Percentiles rank a stretch among this genome's conserved stretches.
These are phyloP conservation scores for Melampsora americana DNA, from an alignment of 1,284 basidiomycete genomes.

Conservation along the genomic window DNA sequence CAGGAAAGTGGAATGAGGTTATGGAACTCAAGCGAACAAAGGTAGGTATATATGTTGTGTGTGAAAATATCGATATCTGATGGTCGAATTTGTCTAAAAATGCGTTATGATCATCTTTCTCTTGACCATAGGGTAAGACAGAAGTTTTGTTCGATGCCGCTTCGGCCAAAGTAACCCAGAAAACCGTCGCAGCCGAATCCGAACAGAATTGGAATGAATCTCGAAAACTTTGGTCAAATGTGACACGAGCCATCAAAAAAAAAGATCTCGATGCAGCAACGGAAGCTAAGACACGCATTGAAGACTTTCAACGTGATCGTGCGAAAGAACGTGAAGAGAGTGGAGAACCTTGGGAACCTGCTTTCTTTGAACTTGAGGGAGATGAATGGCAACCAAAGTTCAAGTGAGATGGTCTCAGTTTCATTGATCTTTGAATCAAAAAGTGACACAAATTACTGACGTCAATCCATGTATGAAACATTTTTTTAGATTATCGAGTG, in stretches of 20 bases:
- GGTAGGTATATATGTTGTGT: constrained; percentile 55
- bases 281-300: constrained; percentile 80
- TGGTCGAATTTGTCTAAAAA: background rate
- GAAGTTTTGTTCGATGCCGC: constrained; percentile 77
- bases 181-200: constrained; percentile 75
- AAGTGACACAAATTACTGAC: background rate
- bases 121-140: constrained; percentile 54
- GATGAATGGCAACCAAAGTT: constrained; percentile 79
- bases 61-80: background rate
- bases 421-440: background rate
- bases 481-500: constrained; percentile 16
- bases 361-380: constrained; percentile 73
- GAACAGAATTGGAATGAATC: constrained; percentile 91
- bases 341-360: constrained; percentile 65
- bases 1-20: constrained; percentile 82
- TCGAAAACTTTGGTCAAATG: constrained; percentile 73
- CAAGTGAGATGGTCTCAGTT: constrained; percentile 44
- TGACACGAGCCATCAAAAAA: constrained; percentile 79
- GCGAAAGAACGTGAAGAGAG: constrained; percentile 73
- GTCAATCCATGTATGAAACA: background rate
- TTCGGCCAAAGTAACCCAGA: constrained; percentile 71
- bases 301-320: constrained; percentile 83
- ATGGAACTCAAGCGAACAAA: constrained; percentile 75
- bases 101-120: background rate
- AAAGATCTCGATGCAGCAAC: constrained; percentile 95